Evolutionary conservation across 331 rosid genomes (phyloP), one percentile per base, ranked within the genome.

Genomic region (Stylosanthes scabra): DNA sequence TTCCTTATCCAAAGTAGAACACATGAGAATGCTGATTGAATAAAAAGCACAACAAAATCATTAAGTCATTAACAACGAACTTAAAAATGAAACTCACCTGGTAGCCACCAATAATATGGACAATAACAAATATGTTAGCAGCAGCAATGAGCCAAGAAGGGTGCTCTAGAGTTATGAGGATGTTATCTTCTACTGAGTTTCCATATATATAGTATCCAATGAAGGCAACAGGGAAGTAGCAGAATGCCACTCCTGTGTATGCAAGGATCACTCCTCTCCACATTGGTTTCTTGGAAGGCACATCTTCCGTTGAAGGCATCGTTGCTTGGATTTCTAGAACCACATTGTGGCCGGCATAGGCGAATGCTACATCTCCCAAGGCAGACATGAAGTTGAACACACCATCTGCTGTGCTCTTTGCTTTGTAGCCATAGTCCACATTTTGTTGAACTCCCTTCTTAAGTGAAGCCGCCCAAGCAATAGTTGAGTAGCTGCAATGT

Each of bases 381-480:
- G 85, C 61, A 1, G 4, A 7, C 29, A 77, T 20, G 82, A 82
- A 82, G 65, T 73, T 67, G 60, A 82, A 77, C 3, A 62, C 54
- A 8, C 57, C 72, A 20, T 76, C 81, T 0, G 71, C 50, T 0
- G 47, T 2, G 41, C 63, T 66, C 1, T 51, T 25, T 5, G 80
- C 57, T 2, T 68, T 31, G 15, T 54, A 76, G 49, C 87, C 39
- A 47, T 92, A 92, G 45, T 70, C 78, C 58, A 88, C 90, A 15
- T 68, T 25, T 1, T 82, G 75, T 41, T 25, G 54, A 15, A 45
- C 76, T 28, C 93, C 97, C 13, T 44, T 86, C 11, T 59, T 6
- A 14, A 81, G 0, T 0, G 93, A 40, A n/a, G 96, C 89, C 1
- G 3, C 42, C 97, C 97, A 92, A 0, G 97, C 97, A 31, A 92